Evolutionary conservation across 805 yeast genomes (phyloP), one percentile per base, ranked within the genome.

Genomic region (Saturnispora gosingensis): DNA sequence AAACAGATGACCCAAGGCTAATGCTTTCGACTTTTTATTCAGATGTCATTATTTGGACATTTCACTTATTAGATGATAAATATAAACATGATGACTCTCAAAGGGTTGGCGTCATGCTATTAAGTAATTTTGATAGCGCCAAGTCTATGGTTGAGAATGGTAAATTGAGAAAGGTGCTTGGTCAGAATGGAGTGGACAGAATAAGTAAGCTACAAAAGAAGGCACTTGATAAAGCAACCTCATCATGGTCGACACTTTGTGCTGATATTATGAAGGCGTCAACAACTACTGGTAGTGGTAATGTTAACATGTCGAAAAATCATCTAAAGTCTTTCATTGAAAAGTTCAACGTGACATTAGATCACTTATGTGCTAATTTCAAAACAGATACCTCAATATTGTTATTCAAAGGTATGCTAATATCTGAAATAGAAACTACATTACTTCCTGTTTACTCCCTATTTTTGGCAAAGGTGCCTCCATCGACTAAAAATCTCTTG

Each of bases 271-370:
- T 91, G 75, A 95, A 85, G 59, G 85, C 84, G 58, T 85, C 96
- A 2, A 81, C 84, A 13, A 81, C 81, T 30, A 75, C 78, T 42
- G 53, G 55, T 11, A 74, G 81, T 24, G 73, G 76, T 20, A 72
- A 73, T 49, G 65, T 70, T 43, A 61, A 63, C 30, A 57, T 66
- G 58, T 80, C 81, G n/a, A 85, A 86, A 58, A 93, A 91, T 61
- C 97, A 93, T 54, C 80, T 87, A 61, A 88, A 88, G 69, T 79
- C 78, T 56, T 59, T 66, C 44, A 58, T 64, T 24, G 69, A 65
- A 50, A 82, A 77, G 53, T 93, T 91, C 70, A 91, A 90, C 64
- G 79, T 78, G 28, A 83, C 83, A 43, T 86, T 93, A 63, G 98
- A 93, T 50, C 86, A 80, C 34, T 78, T 90, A 34, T 76, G 84